Evolutionary conservation across 2,329 filamentous ascomycete genomes (phyloP), one percentile per base, ranked within the genome.

Genomic region (Xylaria sp.): DNA sequence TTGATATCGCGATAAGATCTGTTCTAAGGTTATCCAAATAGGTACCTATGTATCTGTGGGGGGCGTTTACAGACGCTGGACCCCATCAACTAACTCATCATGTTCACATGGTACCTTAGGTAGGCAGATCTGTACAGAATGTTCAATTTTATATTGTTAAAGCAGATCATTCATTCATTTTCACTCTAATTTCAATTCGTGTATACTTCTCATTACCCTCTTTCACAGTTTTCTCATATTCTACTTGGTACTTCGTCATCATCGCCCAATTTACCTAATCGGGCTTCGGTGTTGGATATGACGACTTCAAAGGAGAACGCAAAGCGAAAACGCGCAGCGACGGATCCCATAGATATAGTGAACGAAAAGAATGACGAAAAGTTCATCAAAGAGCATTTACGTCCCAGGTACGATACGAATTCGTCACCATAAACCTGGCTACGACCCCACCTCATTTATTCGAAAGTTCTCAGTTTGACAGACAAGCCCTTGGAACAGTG

Each of bases 311-410:
- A 72, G 53, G 61, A 71, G 61, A 70, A 23, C 40, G 59, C 65
- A 13, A 80, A 77, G 63, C 77, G 79, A 33, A 76, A 68, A 59
- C 74, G 75, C 53, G 74, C 74, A 15, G 57, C 68, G 10, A 74
- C 76, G 1, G 78, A 79, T 59, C 79, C 80, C 0, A 83, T 90
- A 44, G 83, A 87, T 28, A 71, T 72, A 31, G 86, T 83, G 20
- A 88, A 88, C 68, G 73, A 73, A 28, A 84, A 84, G 69, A 74
- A 77, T 0, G 82, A 88, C 59, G 79, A 81, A 0, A 80, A 82
- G 0, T 90, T 89, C 72, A 73, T 86, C 17, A 71, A 75, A 26
- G 78, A 84, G 15, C 86, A 88, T 70, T 67, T 89, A 9, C 78
- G 80, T 44, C 81, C 83, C 20, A 80, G 79, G 86, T 88, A 75